These are phyloP conservation scores for Leccinum uliginosum DNA, from an alignment of 768 basidiomycete genomes.

Conservation along the genomic window DNA sequence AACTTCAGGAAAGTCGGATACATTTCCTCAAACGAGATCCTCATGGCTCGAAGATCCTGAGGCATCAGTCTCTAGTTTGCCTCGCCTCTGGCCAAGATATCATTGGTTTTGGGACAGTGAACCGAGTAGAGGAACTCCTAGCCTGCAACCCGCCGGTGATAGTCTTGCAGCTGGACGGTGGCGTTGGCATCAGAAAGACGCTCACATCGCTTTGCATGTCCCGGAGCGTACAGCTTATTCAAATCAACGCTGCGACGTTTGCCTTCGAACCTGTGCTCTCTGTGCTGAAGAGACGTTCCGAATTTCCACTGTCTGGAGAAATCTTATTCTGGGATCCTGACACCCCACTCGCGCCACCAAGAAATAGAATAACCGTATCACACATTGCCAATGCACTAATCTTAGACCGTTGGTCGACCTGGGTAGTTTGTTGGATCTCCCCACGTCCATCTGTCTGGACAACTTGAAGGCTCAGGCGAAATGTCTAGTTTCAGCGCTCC, in stretches of 20 bases:
- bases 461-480: constrained; percentile 42
- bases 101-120: constrained; percentile 52
- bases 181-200: constrained; percentile 31
- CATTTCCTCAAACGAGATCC: constrained; percentile 33
- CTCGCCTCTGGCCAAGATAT: constrained; percentile 46
- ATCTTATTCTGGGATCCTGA: constrained; percentile 49
- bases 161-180: constrained; percentile 50
- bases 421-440: constrained; percentile 29
- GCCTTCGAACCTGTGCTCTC: constrained; percentile 60
- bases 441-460: constrained; percentile 45
- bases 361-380: constrained; percentile 1
- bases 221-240: constrained; percentile 41
- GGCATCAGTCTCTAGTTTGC: constrained; percentile 52
- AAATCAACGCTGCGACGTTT: constrained; percentile 57
- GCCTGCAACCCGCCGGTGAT: constrained; percentile 44
- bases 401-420: constrained; percentile 37
- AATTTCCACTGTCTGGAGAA: constrained; percentile 46
- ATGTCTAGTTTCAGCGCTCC: constrained; percentile 47
- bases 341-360: neutral
- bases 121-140: constrained; percentile 52
- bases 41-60: constrained; percentile 35
- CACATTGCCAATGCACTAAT: constrained; percentile 21
- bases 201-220: constrained; percentile 36
- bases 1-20: constrained; percentile 28
- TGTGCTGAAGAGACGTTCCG: constrained; percentile 35